Conservation (phyloP, 202 grass and related monocot genomes). For the Carex arenaria region DNA sequence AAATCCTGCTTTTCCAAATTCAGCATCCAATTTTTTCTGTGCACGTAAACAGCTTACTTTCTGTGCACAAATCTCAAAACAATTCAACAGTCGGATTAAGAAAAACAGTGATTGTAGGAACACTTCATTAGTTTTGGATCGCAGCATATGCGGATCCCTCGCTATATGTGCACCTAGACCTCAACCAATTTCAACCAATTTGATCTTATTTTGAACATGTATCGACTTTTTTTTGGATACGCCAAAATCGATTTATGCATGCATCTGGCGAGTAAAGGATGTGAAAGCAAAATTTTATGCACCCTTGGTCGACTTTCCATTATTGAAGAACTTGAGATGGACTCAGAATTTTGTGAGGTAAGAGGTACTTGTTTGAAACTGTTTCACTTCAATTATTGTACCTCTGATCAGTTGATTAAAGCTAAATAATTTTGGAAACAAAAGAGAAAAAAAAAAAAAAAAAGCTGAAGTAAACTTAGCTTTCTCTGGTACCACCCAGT, state of each 20-base stretch:
- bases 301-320: constrained; percentile 29
- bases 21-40: too few species aligned
- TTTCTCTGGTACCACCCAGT: neutral
- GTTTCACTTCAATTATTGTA: neutral
- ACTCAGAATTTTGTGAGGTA: constrained; percentile 21
- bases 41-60: too few species aligned
- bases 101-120: too few species aligned
- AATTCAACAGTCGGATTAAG: too few species aligned
- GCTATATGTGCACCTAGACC: constrained; percentile 39
- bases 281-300: constrained; percentile 14
- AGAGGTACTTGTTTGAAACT: constrained; percentile 5
- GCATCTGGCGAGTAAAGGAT: neutral
- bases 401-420: neutral
- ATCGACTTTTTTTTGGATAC: constrained; percentile 22
- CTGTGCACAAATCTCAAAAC: too few species aligned
- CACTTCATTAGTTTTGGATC: too few species aligned
- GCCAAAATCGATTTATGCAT: constrained; percentile 29
- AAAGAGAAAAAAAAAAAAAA: neutral
- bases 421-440: neutral
- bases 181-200: constrained; percentile 39
- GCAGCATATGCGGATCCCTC: too few species aligned
- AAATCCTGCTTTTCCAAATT: too few species aligned
- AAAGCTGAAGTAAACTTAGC: neutral
- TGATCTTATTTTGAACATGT: constrained; percentile 22
- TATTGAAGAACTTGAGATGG: constrained; percentile 30